Evolutionary conservation across 2,329 filamentous ascomycete species (phyloP).

Genomic region (Chrysoporthe cubensis): DNA sequence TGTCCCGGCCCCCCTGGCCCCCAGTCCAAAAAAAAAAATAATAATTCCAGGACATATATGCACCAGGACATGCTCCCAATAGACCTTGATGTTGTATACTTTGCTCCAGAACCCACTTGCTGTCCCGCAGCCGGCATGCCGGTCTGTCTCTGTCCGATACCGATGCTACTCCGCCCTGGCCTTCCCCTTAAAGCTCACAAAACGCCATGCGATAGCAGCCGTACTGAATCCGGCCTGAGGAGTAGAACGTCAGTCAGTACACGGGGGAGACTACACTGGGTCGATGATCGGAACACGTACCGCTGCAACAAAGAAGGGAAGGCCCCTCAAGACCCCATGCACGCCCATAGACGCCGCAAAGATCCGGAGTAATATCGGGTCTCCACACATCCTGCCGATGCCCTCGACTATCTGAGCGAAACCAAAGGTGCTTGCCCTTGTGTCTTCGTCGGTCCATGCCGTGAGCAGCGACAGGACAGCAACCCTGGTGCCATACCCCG

Average conservation of each 20-base stretch:
- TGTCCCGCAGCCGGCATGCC: neutral
- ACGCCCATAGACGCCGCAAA: constrained; percentile 24
- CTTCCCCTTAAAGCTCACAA: constrained; percentile 12
- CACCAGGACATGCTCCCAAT: neutral
- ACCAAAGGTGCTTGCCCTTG: constrained; percentile 26
- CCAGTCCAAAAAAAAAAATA: no score
- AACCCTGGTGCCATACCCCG: constrained; percentile 27
- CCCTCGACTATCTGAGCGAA: constrained; percentile 27
- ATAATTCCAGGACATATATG: neutral
- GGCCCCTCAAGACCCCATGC: constrained; percentile 14
- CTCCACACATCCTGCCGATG: constrained; percentile 25
- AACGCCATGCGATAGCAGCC: constrained; percentile 25
- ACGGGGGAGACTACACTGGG: neutral
- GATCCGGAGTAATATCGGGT: constrained; percentile 25
- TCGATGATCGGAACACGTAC: constrained; percentile 6
- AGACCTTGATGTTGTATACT: neutral
- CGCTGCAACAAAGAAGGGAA: constrained; percentile 27
- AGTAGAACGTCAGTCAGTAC: neutral
- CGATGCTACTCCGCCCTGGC: constrained; percentile 5
- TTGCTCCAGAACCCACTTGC: neutral
- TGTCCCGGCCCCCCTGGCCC: no score
- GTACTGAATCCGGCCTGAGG: constrained; percentile 16
- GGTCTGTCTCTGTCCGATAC: neutral
- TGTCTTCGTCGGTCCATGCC: constrained; percentile 27
- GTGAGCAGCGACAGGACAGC: constrained; percentile 27